These are phyloP conservation scores for Calocera cornea DNA, from an alignment of 768 basidiomycete species.

Conservation along the genomic window DNA sequence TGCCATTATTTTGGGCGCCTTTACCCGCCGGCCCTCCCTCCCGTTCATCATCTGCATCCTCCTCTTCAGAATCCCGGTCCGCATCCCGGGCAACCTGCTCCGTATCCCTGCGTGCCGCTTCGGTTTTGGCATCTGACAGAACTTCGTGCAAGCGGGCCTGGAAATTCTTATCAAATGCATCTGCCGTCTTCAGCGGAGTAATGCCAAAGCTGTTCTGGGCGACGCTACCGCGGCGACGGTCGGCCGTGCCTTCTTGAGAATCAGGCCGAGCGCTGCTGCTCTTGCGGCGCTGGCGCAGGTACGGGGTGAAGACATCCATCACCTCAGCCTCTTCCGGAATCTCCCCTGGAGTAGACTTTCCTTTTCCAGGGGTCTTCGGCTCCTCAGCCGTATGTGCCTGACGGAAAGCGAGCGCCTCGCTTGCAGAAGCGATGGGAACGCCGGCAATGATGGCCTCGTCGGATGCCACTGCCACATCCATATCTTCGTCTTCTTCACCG, in stretches of 20 bases:
- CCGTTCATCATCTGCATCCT: conserved; percentile 27
- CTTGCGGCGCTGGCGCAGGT: background rate
- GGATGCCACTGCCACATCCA: conserved; percentile 48
- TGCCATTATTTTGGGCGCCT: background rate
- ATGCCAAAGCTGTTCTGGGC: conserved; percentile 30
- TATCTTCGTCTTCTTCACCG: conserved; percentile 80
- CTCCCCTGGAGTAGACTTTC: conserved; percentile 15
- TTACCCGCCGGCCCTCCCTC: conserved; percentile 25
- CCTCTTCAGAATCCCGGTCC: conserved; percentile 21
- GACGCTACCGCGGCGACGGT: background rate
- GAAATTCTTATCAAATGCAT: conserved; percentile 71
- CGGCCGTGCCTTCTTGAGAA: background rate
- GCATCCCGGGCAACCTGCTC: conserved; percentile 11
- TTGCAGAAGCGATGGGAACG: conserved; percentile 55
- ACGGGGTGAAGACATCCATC: conserved; percentile 2
- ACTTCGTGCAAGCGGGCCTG: conserved; percentile 45
- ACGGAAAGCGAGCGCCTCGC: conserved; percentile 75
- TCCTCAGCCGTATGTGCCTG: conserved; percentile 47
- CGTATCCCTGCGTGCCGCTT: conserved; percentile 13
- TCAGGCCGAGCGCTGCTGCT: background rate
- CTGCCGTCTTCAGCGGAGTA: conserved; percentile 72
- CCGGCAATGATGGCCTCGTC: conserved; percentile 77
- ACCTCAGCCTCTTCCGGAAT: background rate
- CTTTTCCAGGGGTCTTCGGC: conserved; percentile 10
- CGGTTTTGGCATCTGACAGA: conserved; percentile 23